Base-by-base conservation (phyloP, 768 basidiomycete genomes). In the Boletus rubescentipes region DNA sequence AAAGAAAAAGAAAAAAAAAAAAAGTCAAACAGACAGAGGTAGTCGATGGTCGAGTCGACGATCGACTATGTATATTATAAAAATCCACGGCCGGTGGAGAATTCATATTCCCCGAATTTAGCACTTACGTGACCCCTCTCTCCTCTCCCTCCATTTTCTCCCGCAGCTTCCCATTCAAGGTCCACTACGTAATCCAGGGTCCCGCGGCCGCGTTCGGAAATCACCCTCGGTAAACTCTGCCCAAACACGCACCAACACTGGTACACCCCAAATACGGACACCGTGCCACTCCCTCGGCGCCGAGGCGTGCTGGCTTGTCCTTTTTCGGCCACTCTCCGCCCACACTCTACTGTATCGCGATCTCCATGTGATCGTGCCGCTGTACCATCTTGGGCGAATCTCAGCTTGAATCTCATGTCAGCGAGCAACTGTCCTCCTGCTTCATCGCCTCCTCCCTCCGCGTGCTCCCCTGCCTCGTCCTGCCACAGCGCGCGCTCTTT, bases 261-360 rank as follows among this genome's bases (percentile, higher is more conserved):
- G 46, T 57, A 48, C 53, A 34, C 12, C 18, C 66, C 59, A 64
- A 53, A 65, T 57, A 18, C 47, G 60, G 67, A 18, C 40, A 42
- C 49, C 57, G 58, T 59, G 58, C 72, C 70, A 68, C 56, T 57
- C 57, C 74, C 73, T 76, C 73, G 73, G 74, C 73, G 73, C 73
- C 74, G 73, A 74, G 73, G 74, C 61, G 41, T 55, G 60, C 50
- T 64, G 52, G 36, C 58, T 36, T 61, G 54, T 59, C 71, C 68
- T 64, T 65, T 65, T 64, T 54, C 47, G 65, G 62, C 60, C 63
- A 61, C 55, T 48, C 64, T 72, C 72, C 65, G 65, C 46, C 60
- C 71, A 66, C 63, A 59, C 58, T 60, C 49, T 67, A 60, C 65
- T 65, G 58, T 62, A 67, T 67, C 66, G 63, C 60, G 58, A 65